Base-by-base conservation (phyloP, 768 basidiomycete species). In the Clitopilus passeckerianus region DNA sequence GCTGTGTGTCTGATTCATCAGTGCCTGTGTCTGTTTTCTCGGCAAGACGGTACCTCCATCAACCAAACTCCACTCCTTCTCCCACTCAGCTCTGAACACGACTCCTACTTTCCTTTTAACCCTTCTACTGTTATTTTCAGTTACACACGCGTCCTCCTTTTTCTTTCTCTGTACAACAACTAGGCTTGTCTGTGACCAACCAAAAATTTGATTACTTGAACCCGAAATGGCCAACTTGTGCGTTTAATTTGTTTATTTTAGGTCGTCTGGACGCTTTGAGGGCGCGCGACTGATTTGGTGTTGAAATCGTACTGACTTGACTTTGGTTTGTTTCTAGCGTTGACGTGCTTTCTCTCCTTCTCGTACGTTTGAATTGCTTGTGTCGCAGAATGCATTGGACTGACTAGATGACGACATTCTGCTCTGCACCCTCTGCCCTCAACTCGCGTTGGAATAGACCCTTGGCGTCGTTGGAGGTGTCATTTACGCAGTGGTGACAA, bases 381-480 rank as follows among this genome's bases (percentile, higher is more conserved):
- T 43, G 34, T 10, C 18, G 9, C 44, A n/a, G 58, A 53, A 50
- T 41, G 41, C 46, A 30, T 7, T 30, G 27, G 27, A 30, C 27
- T 54, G 34, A 20, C 52, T 60, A 15, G 10, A 41, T 41, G 37
- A 18, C 37, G 37, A 41, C 37, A 41, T 41, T 41, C n/a, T n/a
- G 12, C 12, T 30, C 27, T 7, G 27, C 27, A 30, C 27, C 27
- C 27, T 30, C 27, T 30, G 7, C 27, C 27, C 7, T 15, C 10
- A 34, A n/a, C 59, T 27, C n/a, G 46, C 22, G 7, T 9, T 12
- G 20, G 1, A 18, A 50, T 59, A 86, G 86, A 85, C 82, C 0
- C 62, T 83, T 2, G 63, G 72, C 15, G 59, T 86, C 15, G 72
- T 83, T 60, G 75, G 78, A 30, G 84, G 78, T 0, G 64, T 77